These are phyloP conservation scores for Trametes cubensis DNA, from an alignment of 768 basidiomycete genomes.

Conservation along the genomic window DNA sequence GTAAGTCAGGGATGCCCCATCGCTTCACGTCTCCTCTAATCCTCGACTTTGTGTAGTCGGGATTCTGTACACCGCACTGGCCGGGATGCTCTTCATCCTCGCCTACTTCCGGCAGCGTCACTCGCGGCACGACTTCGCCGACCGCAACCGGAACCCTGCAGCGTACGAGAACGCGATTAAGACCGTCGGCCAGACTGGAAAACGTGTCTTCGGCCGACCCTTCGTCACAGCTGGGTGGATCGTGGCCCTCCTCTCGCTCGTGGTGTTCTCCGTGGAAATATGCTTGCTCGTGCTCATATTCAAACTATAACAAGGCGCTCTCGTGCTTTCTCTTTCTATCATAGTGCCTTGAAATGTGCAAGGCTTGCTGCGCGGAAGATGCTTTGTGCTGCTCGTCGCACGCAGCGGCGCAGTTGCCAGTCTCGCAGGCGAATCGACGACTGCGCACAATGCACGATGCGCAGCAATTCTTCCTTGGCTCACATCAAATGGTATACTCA, in stretches of 20 bases:
- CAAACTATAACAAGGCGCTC: conserved; percentile 36
- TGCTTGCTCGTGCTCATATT: conserved; percentile 66
- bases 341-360: background rate
- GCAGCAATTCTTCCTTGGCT: too few species aligned
- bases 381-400: too few species aligned
- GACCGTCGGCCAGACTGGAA: conserved; percentile 63
- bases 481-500: too few species aligned
- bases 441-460: too few species aligned
- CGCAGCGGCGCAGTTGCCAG: too few species aligned
- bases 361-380: too few species aligned
- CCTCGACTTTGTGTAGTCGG: conserved; percentile 45
- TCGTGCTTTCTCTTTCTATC: too few species aligned
- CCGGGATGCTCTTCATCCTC: conserved; percentile 57
- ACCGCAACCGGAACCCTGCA: conserved; percentile 37
- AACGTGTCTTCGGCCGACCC: conserved; percentile 71
- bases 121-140: conserved; percentile 78
- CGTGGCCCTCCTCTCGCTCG: conserved; percentile 57
- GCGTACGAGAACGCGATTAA: conserved; percentile 43
- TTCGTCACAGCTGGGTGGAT: conserved; percentile 84
- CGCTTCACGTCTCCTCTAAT: background rate
- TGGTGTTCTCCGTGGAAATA: conserved; percentile 68
- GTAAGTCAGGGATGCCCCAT: conserved; percentile 44
- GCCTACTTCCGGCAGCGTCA: conserved; percentile 65
- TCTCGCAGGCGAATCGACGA: too few species aligned
- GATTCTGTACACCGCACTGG: conserved; percentile 64